Evolutionary conservation across 2,329 filamentous ascomycete species (phyloP).

Genomic region (Colletotrichum falcatum): DNA sequence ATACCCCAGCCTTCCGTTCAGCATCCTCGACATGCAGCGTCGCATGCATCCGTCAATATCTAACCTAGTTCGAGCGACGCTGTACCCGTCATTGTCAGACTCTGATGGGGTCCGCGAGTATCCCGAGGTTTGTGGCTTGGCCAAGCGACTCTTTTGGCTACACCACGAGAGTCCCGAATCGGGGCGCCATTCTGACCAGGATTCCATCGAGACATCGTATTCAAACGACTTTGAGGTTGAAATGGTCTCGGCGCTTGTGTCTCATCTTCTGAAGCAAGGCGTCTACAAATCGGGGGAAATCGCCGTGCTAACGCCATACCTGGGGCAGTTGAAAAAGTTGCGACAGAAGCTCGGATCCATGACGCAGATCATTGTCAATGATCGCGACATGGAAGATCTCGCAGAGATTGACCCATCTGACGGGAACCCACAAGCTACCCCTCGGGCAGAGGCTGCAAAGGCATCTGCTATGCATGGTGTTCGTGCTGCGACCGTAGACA

Average conservation of each 20-base stretch:
- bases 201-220: constrained; percentile 57
- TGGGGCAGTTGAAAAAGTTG: constrained; percentile 67
- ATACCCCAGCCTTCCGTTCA: constrained; percentile 46
- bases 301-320: constrained; percentile 76
- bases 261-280: constrained; percentile 75
- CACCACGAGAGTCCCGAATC: constrained; percentile 58
- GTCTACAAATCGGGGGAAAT: constrained; percentile 71
- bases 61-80: constrained; percentile 64
- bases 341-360: constrained; percentile 56
- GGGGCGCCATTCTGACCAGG: constrained; percentile 42
- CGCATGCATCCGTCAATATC: constrained; percentile 76
- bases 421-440: constrained; percentile 1
- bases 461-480: constrained; percentile 60
- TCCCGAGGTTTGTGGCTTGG: constrained; percentile 66
- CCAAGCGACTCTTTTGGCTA: constrained; percentile 69
- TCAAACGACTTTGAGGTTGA: constrained; percentile 71
- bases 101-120: constrained; percentile 51
- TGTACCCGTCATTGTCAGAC: constrained; percentile 70
- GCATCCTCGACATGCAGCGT: constrained; percentile 67
- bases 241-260: constrained; percentile 72
- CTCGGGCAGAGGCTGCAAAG: constrained; percentile 28
- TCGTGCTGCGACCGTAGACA: constrained; percentile 75
- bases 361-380: constrained; percentile 73
- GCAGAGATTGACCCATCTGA: constrained; percentile 50
- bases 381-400: constrained; percentile 70